A percentile compares a stretch with the other conserved stretches of the same genome.
Conservation (phyloP, 805 yeast species). For the Hanseniaspora lachancei region DNA sequence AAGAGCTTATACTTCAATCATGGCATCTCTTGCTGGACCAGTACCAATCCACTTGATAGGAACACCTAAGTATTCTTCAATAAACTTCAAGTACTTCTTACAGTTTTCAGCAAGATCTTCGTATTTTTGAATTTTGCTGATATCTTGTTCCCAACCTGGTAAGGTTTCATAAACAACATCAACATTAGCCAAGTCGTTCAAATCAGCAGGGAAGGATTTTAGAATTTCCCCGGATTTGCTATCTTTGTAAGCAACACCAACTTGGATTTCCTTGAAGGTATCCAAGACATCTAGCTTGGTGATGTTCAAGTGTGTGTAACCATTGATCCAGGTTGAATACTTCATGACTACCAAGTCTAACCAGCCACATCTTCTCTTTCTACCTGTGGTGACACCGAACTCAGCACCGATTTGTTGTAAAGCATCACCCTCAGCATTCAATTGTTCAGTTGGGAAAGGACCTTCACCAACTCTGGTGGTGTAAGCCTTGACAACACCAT, state of each 20-base stretch:
- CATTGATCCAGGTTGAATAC: constrained; percentile 83
- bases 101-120: constrained; percentile 82
- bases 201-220: constrained; percentile 84
- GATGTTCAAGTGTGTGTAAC: constrained; percentile 86
- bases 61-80: constrained; percentile 71
- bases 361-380: constrained; percentile 99
- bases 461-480: constrained; percentile 99
- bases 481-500: constrained; percentile 96
- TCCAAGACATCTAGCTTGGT: constrained; percentile 94
- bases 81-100: constrained; percentile 65
- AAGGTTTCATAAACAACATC: constrained; percentile 84
- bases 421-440: constrained; percentile 72
- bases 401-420: constrained; percentile 90
- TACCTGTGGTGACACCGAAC: constrained; percentile 95
- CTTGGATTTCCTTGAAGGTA: constrained; percentile 72
- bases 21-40: constrained; percentile 91
- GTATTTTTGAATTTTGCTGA: constrained; percentile 54
- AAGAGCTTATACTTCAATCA: constrained; percentile 46
- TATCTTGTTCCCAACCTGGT: constrained; percentile 89
- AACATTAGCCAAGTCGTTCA: constrained; percentile 66
- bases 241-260: constrained; percentile 71
- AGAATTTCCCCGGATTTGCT: constrained; percentile 53
- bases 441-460: constrained; percentile 96
- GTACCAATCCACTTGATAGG: constrained; percentile 97
- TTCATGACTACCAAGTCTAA: constrained; percentile 87